Evolutionary conservation across 805 yeast species (phyloP).

Genomic region (Lipomyces sp.): DNA sequence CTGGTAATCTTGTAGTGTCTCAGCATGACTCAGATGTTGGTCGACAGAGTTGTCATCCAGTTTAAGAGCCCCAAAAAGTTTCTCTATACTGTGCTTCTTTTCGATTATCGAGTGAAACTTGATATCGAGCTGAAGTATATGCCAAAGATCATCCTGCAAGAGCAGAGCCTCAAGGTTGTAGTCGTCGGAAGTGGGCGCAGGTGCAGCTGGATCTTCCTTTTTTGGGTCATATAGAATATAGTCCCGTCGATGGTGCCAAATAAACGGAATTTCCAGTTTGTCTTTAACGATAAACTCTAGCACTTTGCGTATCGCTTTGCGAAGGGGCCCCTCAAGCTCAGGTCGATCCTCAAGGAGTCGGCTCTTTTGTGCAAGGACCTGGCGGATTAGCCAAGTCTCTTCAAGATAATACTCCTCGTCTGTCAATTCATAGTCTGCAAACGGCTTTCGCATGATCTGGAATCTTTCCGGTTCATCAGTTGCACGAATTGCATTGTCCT

Average conservation of each 20-base stretch:
- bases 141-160: conserved; percentile 85
- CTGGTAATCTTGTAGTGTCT: conserved; percentile 72
- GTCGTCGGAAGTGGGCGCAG: conserved; percentile 27
- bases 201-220: conserved; percentile 37
- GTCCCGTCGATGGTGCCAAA: conserved; percentile 94
- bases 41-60: conserved; percentile 56
- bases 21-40: conserved; percentile 55
- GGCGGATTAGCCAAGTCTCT: conserved; percentile 74
- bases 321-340: conserved; percentile 46
- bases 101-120: conserved; percentile 83
- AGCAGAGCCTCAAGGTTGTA: conserved; percentile 33
- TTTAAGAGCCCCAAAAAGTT: conserved; percentile 52
- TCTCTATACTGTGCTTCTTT: conserved; percentile 62
- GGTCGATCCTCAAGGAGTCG: conserved; percentile 42
- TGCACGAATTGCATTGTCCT: conserved; percentile 81
- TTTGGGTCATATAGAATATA: conserved; percentile 55
- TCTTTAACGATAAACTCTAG: conserved; percentile 72
- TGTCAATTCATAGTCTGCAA: conserved; percentile 59
- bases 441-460: conserved; percentile 68
- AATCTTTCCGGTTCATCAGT: conserved; percentile 90
- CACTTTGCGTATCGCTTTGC: conserved; percentile 65
- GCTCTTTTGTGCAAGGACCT: conserved; percentile 56
- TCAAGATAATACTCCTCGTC: conserved; percentile 69
- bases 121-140: conserved; percentile 77
- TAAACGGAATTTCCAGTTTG: conserved; percentile 86